A percentile compares a stretch with the other conserved stretches of the same genome.
These are phyloP conservation scores for Sporothrix variecibatus DNA, from an alignment of 2,329 filamentous ascomycete genomes.

Conservation along the genomic window DNA sequence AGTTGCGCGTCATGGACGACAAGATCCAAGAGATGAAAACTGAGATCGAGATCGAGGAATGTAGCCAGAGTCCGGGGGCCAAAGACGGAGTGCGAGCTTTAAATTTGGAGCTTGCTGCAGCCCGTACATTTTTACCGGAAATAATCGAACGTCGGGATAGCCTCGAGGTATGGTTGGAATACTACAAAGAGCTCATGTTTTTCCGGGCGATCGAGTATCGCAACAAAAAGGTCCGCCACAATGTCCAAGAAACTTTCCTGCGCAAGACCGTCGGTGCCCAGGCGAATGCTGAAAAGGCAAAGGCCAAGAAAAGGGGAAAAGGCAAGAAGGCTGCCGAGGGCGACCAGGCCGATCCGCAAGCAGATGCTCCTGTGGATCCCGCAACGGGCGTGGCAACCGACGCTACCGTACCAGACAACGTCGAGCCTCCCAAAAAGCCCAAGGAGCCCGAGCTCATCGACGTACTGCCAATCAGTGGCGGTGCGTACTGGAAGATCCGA, in stretches of 20 bases:
- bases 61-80: background rate
- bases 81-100: background rate
- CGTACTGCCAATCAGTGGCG: slow-evolving; percentile 24
- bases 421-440: background rate
- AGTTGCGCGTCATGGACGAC: background rate
- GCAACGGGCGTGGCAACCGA: too few species aligned
- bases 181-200: background rate
- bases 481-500: slow-evolving; percentile 18
- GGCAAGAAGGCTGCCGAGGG: background rate
- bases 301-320: background rate
- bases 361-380: background rate
- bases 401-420: background rate
- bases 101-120: background rate
- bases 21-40: background rate
- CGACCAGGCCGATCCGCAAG: background rate
- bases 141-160: background rate
- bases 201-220: slow-evolving; percentile 6
- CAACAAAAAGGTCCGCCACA: background rate
- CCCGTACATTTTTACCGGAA: background rate
- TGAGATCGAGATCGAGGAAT: background rate
- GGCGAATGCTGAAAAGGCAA: background rate
- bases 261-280: background rate
- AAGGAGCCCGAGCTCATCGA: background rate
- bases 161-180: background rate
- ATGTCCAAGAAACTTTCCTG: slow-evolving; percentile 7